A percentile compares a stretch with the other conserved stretches of the same genome.
Evolutionary conservation across 2,329 filamentous ascomycete species (phyloP).

Genomic region (Cercospora canescens): DNA sequence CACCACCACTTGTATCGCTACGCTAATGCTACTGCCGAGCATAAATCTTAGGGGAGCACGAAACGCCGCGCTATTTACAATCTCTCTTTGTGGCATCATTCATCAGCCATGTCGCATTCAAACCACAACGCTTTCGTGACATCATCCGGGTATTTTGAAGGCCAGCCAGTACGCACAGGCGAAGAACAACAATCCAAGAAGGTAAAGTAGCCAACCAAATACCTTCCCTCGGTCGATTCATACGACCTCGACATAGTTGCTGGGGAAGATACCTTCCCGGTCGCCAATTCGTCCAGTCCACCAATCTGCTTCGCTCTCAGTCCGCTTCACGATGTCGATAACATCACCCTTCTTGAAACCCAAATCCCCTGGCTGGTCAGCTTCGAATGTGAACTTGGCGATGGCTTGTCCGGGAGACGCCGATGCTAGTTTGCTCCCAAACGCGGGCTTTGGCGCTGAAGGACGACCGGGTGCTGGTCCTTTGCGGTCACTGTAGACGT

Average conservation of each 20-base stretch:
- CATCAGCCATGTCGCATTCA: neutral
- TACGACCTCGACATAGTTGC: conserved; percentile 36
- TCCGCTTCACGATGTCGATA: conserved; percentile 92
- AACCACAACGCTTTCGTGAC: conserved; percentile 1
- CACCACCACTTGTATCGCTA: neutral
- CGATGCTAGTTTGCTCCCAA: conserved; percentile 67
- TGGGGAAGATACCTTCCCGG: conserved; percentile 80
- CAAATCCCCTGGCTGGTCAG: conserved; percentile 87
- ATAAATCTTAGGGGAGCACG: neutral
- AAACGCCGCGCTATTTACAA: conserved; percentile 3
- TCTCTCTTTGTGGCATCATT: neutral
- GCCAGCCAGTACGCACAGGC: neutral
- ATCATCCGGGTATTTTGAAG: neutral
- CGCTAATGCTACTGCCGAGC: conserved; percentile 2
- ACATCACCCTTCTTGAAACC: conserved; percentile 97
- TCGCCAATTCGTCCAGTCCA: conserved; percentile 92
- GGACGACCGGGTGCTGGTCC: conserved; percentile 69
- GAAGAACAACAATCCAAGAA: conserved; percentile 1
- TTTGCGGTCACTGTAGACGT: conserved; percentile 55
- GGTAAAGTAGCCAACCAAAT: neutral
- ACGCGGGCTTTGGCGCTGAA: conserved; percentile 85
- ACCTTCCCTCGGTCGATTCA: neutral
- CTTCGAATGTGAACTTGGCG: conserved; percentile 90
- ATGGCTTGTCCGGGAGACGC: conserved; percentile 73
- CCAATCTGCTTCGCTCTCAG: conserved; percentile 93